A percentile compares a stretch with the other conserved stretches of the same genome.
Evolutionary conservation across 139 green algal genomes (phyloP).

Genomic region (Picochlorum costavermella): DNA sequence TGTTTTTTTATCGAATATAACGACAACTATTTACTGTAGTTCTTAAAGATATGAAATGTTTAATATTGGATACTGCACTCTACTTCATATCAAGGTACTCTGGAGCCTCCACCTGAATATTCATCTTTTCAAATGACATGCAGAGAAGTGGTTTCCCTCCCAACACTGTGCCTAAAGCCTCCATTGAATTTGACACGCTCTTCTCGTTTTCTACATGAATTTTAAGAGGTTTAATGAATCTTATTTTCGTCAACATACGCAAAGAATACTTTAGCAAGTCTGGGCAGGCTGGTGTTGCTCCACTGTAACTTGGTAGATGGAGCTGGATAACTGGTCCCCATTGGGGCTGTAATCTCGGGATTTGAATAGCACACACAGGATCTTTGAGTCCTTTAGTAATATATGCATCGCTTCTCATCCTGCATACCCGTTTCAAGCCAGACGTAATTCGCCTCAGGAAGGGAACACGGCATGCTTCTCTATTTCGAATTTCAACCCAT

Average conservation of each 20-base stretch:
- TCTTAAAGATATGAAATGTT: too few relatives aligned
- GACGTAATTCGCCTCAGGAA: not conserved
- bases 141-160: slow-evolving; percentile 55
- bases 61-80: too few relatives aligned
- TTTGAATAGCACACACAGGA: slow-evolving; percentile 46
- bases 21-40: too few relatives aligned
- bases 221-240: slow-evolving; percentile 28
- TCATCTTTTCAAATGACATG: slow-evolving; percentile 74
- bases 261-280: slow-evolving; percentile 71
- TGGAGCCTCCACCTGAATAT: slow-evolving; percentile 40
- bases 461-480: not conserved
- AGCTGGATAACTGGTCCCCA: slow-evolving; percentile 12
- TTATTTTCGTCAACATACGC: slow-evolving; percentile 56
- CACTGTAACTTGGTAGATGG: slow-evolving; percentile 27
- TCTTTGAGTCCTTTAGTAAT: not conserved
- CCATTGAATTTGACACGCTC: slow-evolving; percentile 9
- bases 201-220: slow-evolving; percentile 13
- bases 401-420: not conserved
- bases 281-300: slow-evolving; percentile 54
- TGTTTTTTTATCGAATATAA: too few relatives aligned
- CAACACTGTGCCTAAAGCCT: slow-evolving; percentile 58
- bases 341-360: slow-evolving; percentile 31
- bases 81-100: slow-evolving; percentile 2
- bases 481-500: not conserved
- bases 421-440: too few relatives aligned